Conservation (phyloP, 2,329 filamentous ascomycete species). For the Diaporthe batatas region DNA sequence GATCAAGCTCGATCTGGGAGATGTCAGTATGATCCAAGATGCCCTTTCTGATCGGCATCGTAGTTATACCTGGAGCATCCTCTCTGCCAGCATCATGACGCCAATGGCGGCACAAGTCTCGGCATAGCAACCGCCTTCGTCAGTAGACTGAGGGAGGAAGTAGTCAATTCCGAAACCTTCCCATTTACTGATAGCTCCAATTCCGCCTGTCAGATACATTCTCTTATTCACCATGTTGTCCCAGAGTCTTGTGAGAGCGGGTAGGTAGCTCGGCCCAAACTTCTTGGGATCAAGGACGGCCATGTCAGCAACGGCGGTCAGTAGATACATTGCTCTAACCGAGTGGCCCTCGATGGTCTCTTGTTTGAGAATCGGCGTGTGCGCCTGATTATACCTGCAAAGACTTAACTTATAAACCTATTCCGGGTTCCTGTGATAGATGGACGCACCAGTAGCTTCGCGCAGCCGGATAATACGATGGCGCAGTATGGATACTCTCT, state of each 20-base stretch:
- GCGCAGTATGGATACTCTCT: conserved; percentile 60
- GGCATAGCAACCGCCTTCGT: conserved; percentile 72
- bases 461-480: conserved; percentile 60
- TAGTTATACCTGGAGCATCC: conserved; percentile 61
- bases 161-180: conserved; percentile 72
- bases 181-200: conserved; percentile 69
- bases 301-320: conserved; percentile 69
- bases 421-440: no score
- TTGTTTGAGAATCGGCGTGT: conserved; percentile 67
- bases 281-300: conserved; percentile 52
- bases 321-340: conserved; percentile 71
- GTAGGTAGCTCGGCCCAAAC: conserved; percentile 42
- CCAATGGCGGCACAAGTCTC: conserved; percentile 73
- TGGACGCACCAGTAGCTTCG: conserved; percentile 54
- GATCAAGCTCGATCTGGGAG: conserved; percentile 57
- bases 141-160: conserved; percentile 68
- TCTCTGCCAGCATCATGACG: conserved; percentile 70
- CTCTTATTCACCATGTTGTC: conserved; percentile 71
- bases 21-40: not conserved
- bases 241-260: conserved; percentile 65
- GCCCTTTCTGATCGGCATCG: rapidly evolving
- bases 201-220: conserved; percentile 73
- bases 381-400: conserved; percentile 63
- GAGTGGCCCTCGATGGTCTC: conserved; percentile 68
- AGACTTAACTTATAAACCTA: not conserved